phyloP scores from a whole-genome alignment of 495 filamentous ascomycete genomes.

The Tricharina praecox region DNA sequence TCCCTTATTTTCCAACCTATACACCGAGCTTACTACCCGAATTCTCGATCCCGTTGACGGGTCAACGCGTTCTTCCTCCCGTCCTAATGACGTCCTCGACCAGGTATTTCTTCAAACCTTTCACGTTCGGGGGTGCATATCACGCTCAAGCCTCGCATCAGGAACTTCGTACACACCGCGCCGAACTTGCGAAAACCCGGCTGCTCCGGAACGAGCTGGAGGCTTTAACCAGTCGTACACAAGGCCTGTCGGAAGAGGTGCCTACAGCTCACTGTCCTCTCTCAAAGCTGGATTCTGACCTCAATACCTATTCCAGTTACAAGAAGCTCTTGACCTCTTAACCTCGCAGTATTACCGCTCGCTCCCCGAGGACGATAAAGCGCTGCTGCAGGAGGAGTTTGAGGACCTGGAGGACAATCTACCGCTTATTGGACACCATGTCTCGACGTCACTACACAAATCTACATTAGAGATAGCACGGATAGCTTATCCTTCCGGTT shows the following conservation, averaged over 20 bases:
- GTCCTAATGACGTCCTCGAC: slow-evolving; percentile 18
- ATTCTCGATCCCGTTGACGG: slow-evolving; percentile 18
- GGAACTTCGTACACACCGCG: slow-evolving; percentile 24
- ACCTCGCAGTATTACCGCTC: slow-evolving; percentile 6
- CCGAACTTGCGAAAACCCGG: slow-evolving; percentile 23
- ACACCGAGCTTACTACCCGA: slow-evolving; percentile 18
- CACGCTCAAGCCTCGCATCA: not conserved
- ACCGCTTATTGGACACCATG: slow-evolving; percentile 10
- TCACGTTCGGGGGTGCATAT: not conserved
- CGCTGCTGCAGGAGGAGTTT: slow-evolving; percentile 16
- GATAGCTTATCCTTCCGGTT: slow-evolving; percentile 19
- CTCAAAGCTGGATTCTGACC: not conserved
- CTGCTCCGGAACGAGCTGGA: slow-evolving; percentile 17
- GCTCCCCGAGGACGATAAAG: slow-evolving; percentile 1
- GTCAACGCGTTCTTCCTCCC: slow-evolving; percentile 15
- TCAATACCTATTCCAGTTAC: too few species aligned
- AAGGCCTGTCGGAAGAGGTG: slow-evolving; percentile 19
- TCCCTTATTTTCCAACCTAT: slow-evolving; percentile 19
- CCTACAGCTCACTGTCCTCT: not conserved
- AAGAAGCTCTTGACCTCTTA: slow-evolving; percentile 22
- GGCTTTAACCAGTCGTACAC: slow-evolving; percentile 9
- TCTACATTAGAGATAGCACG: slow-evolving; percentile 13
- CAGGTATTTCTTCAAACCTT: slow-evolving; percentile 8
- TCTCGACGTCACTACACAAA: slow-evolving; percentile 13
- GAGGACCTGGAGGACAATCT: slow-evolving; percentile 19